These are phyloP conservation scores for Pythium oligandrum DNA, from an alignment of 352 stramenopile genomes.

Conservation along the genomic window DNA sequence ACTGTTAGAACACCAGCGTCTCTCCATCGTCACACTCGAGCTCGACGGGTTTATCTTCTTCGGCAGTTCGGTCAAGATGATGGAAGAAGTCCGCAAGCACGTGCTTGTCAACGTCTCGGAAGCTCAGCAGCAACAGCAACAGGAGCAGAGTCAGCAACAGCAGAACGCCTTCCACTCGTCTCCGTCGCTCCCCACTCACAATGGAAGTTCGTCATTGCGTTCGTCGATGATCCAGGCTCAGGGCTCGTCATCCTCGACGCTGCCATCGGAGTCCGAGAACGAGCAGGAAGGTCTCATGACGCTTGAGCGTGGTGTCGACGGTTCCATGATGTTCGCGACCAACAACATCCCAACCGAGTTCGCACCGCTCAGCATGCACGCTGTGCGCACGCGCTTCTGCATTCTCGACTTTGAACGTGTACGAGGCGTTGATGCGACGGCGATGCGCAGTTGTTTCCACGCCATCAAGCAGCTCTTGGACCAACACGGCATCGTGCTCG, in stretches of 20 bases:
- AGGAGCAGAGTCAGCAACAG: too few species aligned
- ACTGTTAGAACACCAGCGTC: constrained; percentile 59
- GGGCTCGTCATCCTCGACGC: background rate
- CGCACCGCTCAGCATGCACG: constrained; percentile 32
- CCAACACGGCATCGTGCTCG: constrained; percentile 70
- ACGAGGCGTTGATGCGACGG: constrained; percentile 85
- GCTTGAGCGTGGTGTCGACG: constrained; percentile 43
- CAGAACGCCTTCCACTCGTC: background rate
- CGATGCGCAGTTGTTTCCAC: constrained; percentile 84
- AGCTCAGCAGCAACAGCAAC: background rate
- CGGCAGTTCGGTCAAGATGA: constrained; percentile 82
- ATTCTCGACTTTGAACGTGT: constrained; percentile 89
- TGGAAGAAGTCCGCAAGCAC: constrained; percentile 82
- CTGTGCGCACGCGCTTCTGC: constrained; percentile 78
- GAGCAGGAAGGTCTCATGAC: constrained; percentile 49
- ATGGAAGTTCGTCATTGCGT: background rate
- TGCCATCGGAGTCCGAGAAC: background rate
- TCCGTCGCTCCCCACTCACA: background rate
- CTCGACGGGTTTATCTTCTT: constrained; percentile 88
- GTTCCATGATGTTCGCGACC: background rate
- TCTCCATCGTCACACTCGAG: constrained; percentile 84
- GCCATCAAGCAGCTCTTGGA: constrained; percentile 76
- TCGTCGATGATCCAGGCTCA: too few species aligned
- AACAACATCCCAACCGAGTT: background rate
- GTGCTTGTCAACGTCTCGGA: constrained; percentile 52